Evolutionary conservation across 306 rosid genomes (phyloP).

Genomic region (Cucurbita pepo): DNA sequence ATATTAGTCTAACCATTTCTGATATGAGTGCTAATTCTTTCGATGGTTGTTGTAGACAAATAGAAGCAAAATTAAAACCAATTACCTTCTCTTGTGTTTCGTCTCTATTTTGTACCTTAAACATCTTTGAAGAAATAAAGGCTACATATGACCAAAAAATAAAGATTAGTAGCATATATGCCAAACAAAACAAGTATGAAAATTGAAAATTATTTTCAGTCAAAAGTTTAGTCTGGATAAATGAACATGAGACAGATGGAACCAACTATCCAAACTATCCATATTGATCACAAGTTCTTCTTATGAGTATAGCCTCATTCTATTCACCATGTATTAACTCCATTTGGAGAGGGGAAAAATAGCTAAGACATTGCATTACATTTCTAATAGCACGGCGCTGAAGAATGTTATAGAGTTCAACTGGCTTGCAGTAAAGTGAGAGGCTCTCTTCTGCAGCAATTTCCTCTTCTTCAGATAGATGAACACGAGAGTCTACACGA

Average conservation of each 20-base stretch:
- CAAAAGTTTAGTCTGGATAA: not conserved
- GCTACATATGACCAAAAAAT: constrained; percentile 25
- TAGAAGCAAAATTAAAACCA: not conserved
- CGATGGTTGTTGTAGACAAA: not conserved
- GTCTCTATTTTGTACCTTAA: constrained; percentile 53
- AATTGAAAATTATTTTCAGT: not conserved
- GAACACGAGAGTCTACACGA: constrained; percentile 26
- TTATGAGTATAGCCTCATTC: not conserved
- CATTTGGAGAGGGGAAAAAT: not conserved
- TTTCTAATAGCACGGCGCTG: constrained; percentile 32
- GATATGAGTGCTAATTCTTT: not conserved
- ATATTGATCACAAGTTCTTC: not conserved
- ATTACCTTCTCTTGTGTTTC: constrained; percentile 57
- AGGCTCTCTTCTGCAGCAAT: constrained; percentile 51
- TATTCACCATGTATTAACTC: not conserved
- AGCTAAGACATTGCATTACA: constrained; percentile 35
- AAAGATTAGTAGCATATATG: not conserved
- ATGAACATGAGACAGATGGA: not conserved
- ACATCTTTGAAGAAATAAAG: constrained; percentile 55
- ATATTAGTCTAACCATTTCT: not conserved
- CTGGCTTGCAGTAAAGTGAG: constrained; percentile 60
- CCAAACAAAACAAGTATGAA: not conserved
- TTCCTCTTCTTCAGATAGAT: constrained; percentile 53
- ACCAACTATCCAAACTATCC: not conserved
- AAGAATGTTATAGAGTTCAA: constrained; percentile 65